These are phyloP conservation scores for Picea abies DNA, from an alignment of 83 land plant genomes.

Conservation along the genomic window DNA sequence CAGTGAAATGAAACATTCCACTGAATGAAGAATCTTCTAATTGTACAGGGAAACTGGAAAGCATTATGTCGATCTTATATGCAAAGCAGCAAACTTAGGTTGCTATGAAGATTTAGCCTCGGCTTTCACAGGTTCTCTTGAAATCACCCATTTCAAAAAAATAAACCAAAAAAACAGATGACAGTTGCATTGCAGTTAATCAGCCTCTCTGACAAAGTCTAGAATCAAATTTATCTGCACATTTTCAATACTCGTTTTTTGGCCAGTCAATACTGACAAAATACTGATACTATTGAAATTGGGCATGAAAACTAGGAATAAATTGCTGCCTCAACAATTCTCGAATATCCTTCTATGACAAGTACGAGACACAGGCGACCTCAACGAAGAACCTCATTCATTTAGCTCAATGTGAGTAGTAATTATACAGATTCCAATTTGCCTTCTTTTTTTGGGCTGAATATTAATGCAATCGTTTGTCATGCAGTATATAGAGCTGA, in stretches of 20 bases:
- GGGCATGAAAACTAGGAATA: constrained; percentile 25
- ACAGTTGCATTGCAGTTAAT: too few species aligned
- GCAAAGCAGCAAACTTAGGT: not conserved
- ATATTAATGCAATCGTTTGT: not conserved
- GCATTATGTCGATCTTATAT: constrained; percentile 15
- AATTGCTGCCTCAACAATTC: constrained; percentile 79
- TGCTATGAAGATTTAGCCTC: constrained; percentile 11
- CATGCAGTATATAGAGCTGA: constrained; percentile 47
- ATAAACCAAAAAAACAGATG: too few species aligned
- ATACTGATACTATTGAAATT: too few species aligned
- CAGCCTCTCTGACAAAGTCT: too few species aligned
- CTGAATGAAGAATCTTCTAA: too few species aligned
- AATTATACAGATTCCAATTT: not conserved
- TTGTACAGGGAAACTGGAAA: constrained; percentile 15
- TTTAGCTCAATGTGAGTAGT: constrained; percentile 69
- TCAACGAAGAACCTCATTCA: constrained; percentile 73
- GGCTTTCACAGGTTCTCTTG: constrained; percentile 16
- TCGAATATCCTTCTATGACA: constrained; percentile 40
- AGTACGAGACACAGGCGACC: constrained; percentile 69
- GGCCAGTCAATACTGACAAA: too few species aligned
- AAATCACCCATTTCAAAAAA: too few species aligned
- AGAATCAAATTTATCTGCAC: too few species aligned
- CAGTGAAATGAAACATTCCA: not conserved
- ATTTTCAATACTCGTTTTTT: too few species aligned
- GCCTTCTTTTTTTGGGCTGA: not conserved